Conservation (phyloP, 2,329 filamentous ascomycete genomes). For the Phaeosphaeriaceae sp. region DNA sequence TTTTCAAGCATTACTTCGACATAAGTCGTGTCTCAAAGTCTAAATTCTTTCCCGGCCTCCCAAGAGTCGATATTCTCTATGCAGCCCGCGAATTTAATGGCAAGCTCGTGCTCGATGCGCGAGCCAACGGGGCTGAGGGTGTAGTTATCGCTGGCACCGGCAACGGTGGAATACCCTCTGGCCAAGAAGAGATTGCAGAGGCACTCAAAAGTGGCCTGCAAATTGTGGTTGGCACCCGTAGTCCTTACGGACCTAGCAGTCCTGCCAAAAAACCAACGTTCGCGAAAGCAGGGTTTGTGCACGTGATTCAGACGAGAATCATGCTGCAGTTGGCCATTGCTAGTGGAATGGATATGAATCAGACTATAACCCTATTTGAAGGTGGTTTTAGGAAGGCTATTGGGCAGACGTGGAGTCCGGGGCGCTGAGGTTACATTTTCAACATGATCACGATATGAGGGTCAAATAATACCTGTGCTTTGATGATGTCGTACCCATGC, state of each 20-base stretch:
- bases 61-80: slow-evolving; percentile 40
- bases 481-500: not conserved
- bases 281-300: slow-evolving; percentile 31
- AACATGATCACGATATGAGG: too few species aligned
- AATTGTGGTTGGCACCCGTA: slow-evolving; percentile 32
- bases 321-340: slow-evolving; percentile 41
- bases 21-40: slow-evolving; percentile 20
- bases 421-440: too few species aligned
- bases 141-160: slow-evolving; percentile 37
- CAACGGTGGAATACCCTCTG: slow-evolving; percentile 31
- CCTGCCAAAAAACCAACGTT: slow-evolving; percentile 19
- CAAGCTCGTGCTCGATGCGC: slow-evolving; percentile 28
- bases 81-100: slow-evolving; percentile 38
- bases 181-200: slow-evolving; percentile 22
- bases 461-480: too few species aligned
- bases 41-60: slow-evolving; percentile 23
- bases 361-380: slow-evolving; percentile 38
- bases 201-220: slow-evolving; percentile 31
- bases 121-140: slow-evolving; percentile 30
- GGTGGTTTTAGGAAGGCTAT: slow-evolving; percentile 31
- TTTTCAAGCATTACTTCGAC: slow-evolving; percentile 30
- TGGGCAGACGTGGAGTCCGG: slow-evolving; percentile 24
- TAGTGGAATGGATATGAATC: slow-evolving; percentile 34
- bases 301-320: slow-evolving; percentile 34
- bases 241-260: slow-evolving; percentile 29